Conservation (phyloP, 1,139 yeast genomes). For the Geotrichum aggregatum region DNA sequence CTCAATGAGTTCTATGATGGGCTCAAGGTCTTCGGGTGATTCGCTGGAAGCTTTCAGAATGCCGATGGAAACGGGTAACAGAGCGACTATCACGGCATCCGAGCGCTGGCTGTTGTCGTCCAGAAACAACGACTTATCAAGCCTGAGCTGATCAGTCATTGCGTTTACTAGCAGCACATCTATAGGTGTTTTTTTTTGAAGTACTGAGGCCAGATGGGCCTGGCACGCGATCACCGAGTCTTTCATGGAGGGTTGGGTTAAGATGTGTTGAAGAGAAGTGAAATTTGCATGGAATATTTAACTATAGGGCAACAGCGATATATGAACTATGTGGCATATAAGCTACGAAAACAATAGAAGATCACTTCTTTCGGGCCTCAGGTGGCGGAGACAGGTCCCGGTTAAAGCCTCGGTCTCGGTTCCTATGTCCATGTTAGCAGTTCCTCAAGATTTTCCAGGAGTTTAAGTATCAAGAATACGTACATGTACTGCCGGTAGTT, state of each 20-base stretch:
- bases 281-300: background rate
- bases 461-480: too few species aligned
- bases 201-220: slow-evolving; percentile 13
- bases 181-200: slow-evolving; percentile 6
- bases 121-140: slow-evolving; percentile 23
- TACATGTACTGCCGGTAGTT: slow-evolving; percentile 62
- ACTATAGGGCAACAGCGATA: too few species aligned
- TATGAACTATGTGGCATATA: background rate
- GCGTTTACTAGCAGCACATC: slow-evolving; percentile 23
- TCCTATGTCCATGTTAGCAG: slow-evolving; percentile 27
- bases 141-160: slow-evolving; percentile 23
- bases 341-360: background rate
- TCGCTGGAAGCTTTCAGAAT: slow-evolving; percentile 23
- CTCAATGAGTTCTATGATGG: slow-evolving; percentile 25
- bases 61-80: slow-evolving; percentile 26
- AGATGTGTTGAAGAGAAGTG: background rate
- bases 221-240: background rate
- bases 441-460: too few species aligned
- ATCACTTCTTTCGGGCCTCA: slow-evolving; percentile 9
- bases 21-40: slow-evolving; percentile 21
- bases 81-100: slow-evolving; percentile 13
- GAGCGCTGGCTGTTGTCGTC: slow-evolving; percentile 19
- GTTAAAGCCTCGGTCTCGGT: slow-evolving; percentile 58
- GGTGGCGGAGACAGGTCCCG: slow-evolving; percentile 53
- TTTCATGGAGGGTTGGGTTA: background rate